Conservation (phyloP, 176 grass and related monocot species). For the Avena atlantica region DNA sequence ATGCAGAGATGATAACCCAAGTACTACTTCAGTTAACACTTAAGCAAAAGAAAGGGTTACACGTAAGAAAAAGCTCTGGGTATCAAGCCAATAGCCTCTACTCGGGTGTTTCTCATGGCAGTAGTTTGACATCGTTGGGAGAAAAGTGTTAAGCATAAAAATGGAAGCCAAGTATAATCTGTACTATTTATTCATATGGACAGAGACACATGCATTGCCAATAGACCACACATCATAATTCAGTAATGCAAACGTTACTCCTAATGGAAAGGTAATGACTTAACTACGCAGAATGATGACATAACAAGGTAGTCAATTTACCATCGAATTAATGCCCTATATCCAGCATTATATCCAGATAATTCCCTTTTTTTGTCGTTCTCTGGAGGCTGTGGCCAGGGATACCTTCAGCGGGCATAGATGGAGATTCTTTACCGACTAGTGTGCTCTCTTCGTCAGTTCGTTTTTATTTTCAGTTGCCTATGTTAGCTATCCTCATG, state of each 20-base stretch:
- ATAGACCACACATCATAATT: background rate
- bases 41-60: background rate
- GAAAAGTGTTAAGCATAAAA: background rate
- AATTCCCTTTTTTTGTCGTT: background rate
- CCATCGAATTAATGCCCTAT: background rate
- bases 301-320: background rate
- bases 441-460: background rate
- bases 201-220: background rate
- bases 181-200: background rate
- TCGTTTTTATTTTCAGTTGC: background rate
- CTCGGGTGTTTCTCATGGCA: background rate
- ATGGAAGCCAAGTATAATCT: background rate
- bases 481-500: background rate
- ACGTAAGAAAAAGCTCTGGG: background rate
- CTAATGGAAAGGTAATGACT: background rate
- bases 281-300: background rate
- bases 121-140: background rate
- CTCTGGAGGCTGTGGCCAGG: background rate
- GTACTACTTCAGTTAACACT: background rate
- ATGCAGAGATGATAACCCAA: conserved; percentile 1
- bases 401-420: background rate
- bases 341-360: background rate
- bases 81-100: background rate
- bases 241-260: background rate
- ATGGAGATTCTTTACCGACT: background rate